Evolutionary conservation across 192 early-diverging fungal genomes (phyloP).

Genomic region (Entomortierella lignicola): DNA sequence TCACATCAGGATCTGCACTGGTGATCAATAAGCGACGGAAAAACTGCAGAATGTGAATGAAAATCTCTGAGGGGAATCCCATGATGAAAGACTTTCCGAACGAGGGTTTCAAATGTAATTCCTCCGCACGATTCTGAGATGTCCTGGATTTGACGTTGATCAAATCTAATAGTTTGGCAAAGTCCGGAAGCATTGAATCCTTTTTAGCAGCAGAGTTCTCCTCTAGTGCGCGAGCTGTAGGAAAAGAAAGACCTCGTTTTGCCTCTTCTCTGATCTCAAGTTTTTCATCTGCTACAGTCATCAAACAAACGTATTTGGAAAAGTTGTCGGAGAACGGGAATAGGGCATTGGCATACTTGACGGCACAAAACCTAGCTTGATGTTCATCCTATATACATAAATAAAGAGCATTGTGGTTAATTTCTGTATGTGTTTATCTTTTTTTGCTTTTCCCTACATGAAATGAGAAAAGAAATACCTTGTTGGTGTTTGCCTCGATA

Average conservation of each 20-base stretch:
- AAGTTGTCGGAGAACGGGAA: conserved; percentile 67
- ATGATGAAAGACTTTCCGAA: conserved; percentile 59
- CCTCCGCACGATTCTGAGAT: conserved; percentile 9
- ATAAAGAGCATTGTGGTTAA: background rate
- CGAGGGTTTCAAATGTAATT: conserved; percentile 22
- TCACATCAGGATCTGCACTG: conserved; percentile 66
- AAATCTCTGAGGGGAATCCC: conserved; percentile 71
- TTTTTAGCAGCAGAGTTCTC: conserved; percentile 12
- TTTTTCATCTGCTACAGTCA: conserved; percentile 59
- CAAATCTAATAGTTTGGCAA: conserved; percentile 50
- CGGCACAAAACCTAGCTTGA: conserved; percentile 69
- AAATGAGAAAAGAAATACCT: no score
- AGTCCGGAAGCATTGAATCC: conserved; percentile 37
- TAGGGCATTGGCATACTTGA: conserved; percentile 70
- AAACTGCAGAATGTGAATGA: conserved; percentile 70
- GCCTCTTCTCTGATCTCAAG: conserved; percentile 69
- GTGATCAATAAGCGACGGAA: conserved; percentile 71
- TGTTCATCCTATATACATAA: conserved; percentile 43
- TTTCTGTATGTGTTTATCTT: no score
- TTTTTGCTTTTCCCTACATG: no score
- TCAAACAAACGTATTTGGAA: conserved; percentile 73
- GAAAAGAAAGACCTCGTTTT: conserved; percentile 59
- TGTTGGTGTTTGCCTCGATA: conserved; percentile 64
- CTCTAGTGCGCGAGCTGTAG: conserved; percentile 17
- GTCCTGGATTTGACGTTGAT: conserved; percentile 41